A percentile compares a stretch with the other conserved stretches of the same genome.
Evolutionary conservation across 192 early-diverging fungal species (phyloP).

Genomic region (Coemansia sp.): DNA sequence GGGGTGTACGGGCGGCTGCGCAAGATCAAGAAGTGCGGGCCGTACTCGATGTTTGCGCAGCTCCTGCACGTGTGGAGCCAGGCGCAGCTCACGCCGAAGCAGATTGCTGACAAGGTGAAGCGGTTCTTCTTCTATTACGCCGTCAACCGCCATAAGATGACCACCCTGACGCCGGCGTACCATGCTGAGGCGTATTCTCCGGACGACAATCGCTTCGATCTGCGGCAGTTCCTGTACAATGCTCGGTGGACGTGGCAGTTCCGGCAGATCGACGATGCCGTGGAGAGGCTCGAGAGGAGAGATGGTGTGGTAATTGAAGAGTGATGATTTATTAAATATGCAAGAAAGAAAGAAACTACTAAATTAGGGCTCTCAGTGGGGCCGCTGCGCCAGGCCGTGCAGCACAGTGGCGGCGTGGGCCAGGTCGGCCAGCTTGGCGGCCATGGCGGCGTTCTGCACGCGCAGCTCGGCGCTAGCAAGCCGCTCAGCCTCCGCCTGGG

Average conservation of each 20-base stretch:
- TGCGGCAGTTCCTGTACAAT: conserved; percentile 96
- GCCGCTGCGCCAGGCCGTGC: not conserved
- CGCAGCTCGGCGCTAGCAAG: conserved; percentile 14
- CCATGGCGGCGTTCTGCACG: conserved; percentile 12
- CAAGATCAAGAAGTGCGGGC: conserved; percentile 85
- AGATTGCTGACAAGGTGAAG: conserved; percentile 94
- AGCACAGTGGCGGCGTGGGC: not conserved
- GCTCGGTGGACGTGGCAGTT: conserved; percentile 95
- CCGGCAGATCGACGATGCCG: conserved; percentile 70
- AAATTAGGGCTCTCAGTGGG: not conserved
- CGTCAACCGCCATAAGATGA: conserved; percentile 99
- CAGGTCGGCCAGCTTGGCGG: conserved; percentile 18
- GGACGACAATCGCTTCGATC: conserved; percentile 97
- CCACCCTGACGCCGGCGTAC: conserved; percentile 92
- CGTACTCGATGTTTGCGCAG: conserved; percentile 92
- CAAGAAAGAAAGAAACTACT: not conserved
- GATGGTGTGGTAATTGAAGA: not conserved
- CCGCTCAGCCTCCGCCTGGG: conserved; percentile 19
- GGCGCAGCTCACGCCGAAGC: conserved; percentile 10
- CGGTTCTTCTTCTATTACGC: conserved; percentile 95
- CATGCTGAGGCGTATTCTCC: conserved; percentile 95
- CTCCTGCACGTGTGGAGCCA: conserved; percentile 78
- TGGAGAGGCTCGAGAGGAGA: conserved; percentile 15
- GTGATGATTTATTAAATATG: not conserved
- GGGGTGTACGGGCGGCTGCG: conserved; percentile 88